phyloP scores from a whole-genome alignment of 2,329 filamentous ascomycete genomes.

The Aspergillus fructus region DNA sequence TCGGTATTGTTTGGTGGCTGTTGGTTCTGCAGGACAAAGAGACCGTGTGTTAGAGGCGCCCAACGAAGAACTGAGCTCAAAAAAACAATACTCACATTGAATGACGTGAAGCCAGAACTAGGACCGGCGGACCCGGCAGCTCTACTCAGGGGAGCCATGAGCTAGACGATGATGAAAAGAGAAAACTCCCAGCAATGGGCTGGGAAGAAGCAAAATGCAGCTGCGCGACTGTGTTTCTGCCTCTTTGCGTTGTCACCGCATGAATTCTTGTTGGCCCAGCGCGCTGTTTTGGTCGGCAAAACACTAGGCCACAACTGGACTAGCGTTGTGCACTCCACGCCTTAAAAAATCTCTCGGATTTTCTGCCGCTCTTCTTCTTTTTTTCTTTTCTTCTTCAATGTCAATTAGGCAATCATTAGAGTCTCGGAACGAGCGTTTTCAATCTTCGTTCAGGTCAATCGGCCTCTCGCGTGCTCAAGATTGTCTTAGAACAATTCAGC shows the following conservation, averaged over 20 bases:
- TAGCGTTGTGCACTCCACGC: slow-evolving; percentile 26
- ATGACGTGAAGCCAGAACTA: slow-evolving; percentile 23
- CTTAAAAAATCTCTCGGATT: slow-evolving; percentile 27
- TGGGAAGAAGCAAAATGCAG: neutral
- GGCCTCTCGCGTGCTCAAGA: slow-evolving; percentile 97
- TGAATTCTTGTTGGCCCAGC: slow-evolving; percentile 33
- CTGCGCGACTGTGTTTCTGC: slow-evolving; percentile 20
- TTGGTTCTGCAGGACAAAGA: slow-evolving; percentile 19
- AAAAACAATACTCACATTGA: slow-evolving; percentile 25
- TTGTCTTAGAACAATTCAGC: slow-evolving; percentile 79
- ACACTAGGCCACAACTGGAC: slow-evolving; percentile 29
- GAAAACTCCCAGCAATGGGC: slow-evolving; percentile 1
- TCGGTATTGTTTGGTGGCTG: slow-evolving; percentile 28
- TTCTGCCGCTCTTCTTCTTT: slow-evolving; percentile 37
- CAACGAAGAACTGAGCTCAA: slow-evolving; percentile 5
- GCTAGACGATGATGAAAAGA: neutral
- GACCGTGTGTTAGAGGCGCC: slow-evolving; percentile 17
- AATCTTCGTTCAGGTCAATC: slow-evolving; percentile 88
- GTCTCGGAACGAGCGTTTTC: slow-evolving; percentile 86
- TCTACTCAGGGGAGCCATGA: slow-evolving; percentile 43
- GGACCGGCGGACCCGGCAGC: slow-evolving; percentile 28
- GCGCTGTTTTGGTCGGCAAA: slow-evolving; percentile 18
- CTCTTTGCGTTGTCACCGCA: slow-evolving; percentile 29
- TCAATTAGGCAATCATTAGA: slow-evolving; percentile 92
- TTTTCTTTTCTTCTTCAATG: slow-evolving; percentile 55